A percentile compares a stretch with the other conserved stretches of the same genome.
Evolutionary conservation across 768 basidiomycete genomes (phyloP).

Genomic region (Sporobolomyces roseus): DNA sequence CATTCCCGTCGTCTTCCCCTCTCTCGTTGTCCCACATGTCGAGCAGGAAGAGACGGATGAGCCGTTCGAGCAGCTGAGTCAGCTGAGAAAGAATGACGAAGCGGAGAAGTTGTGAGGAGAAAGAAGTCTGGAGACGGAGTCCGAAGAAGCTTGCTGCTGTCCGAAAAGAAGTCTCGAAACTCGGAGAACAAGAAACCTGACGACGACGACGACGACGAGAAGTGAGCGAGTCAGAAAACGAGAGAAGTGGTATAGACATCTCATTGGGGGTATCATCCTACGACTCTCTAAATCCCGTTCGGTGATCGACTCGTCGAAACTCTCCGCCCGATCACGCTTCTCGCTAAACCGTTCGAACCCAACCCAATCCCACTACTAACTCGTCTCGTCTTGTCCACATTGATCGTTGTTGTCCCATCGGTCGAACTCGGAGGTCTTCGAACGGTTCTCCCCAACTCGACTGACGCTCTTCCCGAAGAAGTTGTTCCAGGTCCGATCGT

Average conservation of each 20-base stretch:
- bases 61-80: no score
- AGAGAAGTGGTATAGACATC: no score
- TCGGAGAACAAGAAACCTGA: background rate
- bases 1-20: background rate
- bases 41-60: background rate
- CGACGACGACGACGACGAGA: no score
- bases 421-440: background rate
- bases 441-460: background rate
- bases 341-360: conserved; percentile 19
- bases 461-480: background rate
- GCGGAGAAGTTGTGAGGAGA: no score
- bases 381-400: background rate
- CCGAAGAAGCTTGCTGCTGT: background rate
- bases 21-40: background rate
- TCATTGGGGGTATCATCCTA: no score
- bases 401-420: background rate
- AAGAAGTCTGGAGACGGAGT: background rate
- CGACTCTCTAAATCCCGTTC: conserved; percentile 5
- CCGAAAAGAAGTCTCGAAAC: no score
- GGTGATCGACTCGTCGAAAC: conserved; percentile 6
- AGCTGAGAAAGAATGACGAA: background rate
- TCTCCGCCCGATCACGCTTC: conserved; percentile 23
- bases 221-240: no score
- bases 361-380: background rate
- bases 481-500: background rate